These are phyloP conservation scores for Rubus parviflorus DNA, from an alignment of 306 rosid species.

Conservation along the genomic window DNA sequence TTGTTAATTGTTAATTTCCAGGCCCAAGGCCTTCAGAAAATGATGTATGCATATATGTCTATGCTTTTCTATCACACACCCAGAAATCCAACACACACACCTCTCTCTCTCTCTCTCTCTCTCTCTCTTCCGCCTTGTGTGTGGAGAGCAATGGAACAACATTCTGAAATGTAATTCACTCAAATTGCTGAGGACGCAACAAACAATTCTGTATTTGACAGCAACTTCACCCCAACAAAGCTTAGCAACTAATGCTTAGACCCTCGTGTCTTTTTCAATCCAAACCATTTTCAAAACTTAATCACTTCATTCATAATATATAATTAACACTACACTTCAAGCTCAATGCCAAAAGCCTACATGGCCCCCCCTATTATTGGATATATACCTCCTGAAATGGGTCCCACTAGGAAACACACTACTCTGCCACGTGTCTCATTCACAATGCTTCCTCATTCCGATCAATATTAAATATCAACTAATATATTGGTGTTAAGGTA, in stretches of 20 bases:
- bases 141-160: conserved; percentile 10
- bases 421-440: conserved; percentile 70
- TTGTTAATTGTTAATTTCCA: not conserved
- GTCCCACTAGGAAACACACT: conserved; percentile 51
- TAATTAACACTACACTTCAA: not conserved
- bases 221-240: conserved; percentile 3
- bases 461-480: not conserved
- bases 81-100: not conserved
- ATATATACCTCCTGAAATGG: conserved; percentile 47
- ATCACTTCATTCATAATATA: not conserved
- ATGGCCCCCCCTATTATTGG: conserved; percentile 49
- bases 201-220: not conserved
- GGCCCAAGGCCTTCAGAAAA: not conserved
- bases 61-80: not conserved
- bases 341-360: conserved; percentile 13
- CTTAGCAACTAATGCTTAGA: not conserved
- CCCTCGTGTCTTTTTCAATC: not conserved
- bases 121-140: no score
- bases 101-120: no score
- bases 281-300: not conserved
- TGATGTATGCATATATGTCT: not conserved
- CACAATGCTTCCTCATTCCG: conserved; percentile 22
- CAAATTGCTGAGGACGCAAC: not conserved
- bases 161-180: conserved; percentile 7
- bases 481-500: not conserved